Evolutionary conservation across 2,329 filamentous ascomycete species (phyloP).

Genomic region (Cryphonectria naterciae): DNA sequence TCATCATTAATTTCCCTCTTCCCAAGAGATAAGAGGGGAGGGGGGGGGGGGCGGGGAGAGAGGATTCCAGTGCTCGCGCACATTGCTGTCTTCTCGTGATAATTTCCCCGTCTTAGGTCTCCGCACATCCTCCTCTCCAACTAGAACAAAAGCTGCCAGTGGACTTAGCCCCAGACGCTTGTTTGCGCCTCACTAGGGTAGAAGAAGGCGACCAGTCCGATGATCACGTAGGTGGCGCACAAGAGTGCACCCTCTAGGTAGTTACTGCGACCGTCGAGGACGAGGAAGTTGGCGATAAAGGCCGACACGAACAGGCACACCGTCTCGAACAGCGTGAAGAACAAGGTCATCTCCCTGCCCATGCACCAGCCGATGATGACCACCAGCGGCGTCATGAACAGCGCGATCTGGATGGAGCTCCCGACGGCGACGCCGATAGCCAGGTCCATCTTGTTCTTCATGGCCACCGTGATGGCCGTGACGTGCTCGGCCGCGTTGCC

Average conservation of each 20-base stretch:
- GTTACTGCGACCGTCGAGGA: slow-evolving; percentile 83
- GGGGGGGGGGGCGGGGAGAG: no score
- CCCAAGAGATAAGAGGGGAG: no score
- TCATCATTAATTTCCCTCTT: no score
- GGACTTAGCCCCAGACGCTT: slow-evolving; percentile 42
- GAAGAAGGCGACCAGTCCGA: slow-evolving; percentile 68
- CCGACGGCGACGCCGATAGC: slow-evolving; percentile 74
- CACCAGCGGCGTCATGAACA: slow-evolving; percentile 71
- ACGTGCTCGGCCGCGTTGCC: slow-evolving; percentile 76
- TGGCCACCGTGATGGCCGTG: slow-evolving; percentile 70
- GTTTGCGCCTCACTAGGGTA: slow-evolving; percentile 59
- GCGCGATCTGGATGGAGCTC: slow-evolving; percentile 72
- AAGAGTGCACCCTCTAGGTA: slow-evolving; percentile 79
- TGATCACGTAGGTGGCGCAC: slow-evolving; percentile 70
- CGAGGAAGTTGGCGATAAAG: slow-evolving; percentile 86
- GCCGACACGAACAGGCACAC: slow-evolving; percentile 83
- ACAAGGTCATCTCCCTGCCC: slow-evolving; percentile 72
- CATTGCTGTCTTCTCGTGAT: background rate
- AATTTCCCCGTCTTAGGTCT: background rate
- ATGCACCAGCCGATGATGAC: slow-evolving; percentile 75
- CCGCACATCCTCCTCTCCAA: background rate
- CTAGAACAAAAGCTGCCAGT: background rate
- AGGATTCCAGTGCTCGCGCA: slow-evolving; percentile 14
- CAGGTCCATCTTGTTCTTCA: slow-evolving; percentile 78
- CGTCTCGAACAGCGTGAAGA: slow-evolving; percentile 89